Base-by-base conservation (phyloP, 2,329 filamentous ascomycete species). In the Cadophora sp. region DNA sequence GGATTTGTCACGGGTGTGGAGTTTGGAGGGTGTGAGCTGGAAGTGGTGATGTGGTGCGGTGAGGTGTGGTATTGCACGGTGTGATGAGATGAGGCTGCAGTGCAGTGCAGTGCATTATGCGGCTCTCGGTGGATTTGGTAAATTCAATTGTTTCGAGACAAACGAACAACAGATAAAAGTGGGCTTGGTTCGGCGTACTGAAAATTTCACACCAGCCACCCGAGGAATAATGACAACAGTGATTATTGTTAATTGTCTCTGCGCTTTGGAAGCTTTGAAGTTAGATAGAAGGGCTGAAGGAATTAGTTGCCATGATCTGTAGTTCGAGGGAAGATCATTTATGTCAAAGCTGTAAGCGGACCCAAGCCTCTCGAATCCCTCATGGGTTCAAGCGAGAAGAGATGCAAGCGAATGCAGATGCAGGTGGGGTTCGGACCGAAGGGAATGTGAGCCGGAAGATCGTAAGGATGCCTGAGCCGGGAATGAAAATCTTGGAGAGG, bases 341-440 rank as follows among this genome's bases (percentile, higher is more conserved):
- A 43, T 43, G 39, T 43, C 39, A 18, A 45, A 45, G 18, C 3
- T n/a, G 22, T 13, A 50, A 50, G 47, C 47, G 47, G 27, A 27
- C 24, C 20, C 27, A 6, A 30, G 6, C 27, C 27, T 30, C 27
- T 30, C 27, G 6, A 30, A 30, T 30, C 4, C 27, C 27, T 30
- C 27, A 3, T 30, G 27, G 27, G 27, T 30, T 30, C 6, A 30
- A 30, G 27, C 27, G 27, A 30, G 27, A 30, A 30, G 27, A 30
- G 27, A 30, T n/a, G n/a, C n/a, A n/a, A 30, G 47, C 11, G 22
- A 16, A 50, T 14, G 24, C 11, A 3, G 18, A 20, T 50, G 47
- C 27, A 33, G 50, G 18, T 53, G 22, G 14, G 50, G 50, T 33
- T 33, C 50, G 48, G 48, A 51, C 48, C 48, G 48, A 51, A 22